phyloP scores from a whole-genome alignment of 805 yeast species.

The Grigorovia humatica region DNA sequence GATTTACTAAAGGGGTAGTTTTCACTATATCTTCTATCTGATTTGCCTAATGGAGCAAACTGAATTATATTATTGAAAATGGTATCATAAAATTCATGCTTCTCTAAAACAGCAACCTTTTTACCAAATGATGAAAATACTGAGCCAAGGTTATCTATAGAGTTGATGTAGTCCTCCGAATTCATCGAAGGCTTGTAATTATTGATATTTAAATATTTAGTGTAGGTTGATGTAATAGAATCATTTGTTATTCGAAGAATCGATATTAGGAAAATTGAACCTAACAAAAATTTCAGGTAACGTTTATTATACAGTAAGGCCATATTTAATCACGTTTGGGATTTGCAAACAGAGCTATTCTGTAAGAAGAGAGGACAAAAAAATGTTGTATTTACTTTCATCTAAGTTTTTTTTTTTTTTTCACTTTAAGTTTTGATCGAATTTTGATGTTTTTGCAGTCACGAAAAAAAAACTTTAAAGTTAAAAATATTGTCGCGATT shows the following conservation, averaged over 20 bases:
- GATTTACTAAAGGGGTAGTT: constrained; percentile 12
- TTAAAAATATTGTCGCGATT: too few relatives aligned
- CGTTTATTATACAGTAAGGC: not conserved
- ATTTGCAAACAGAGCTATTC: too few relatives aligned
- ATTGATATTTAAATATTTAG: not conserved
- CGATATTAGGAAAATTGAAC: not conserved
- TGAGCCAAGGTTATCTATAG: not conserved
- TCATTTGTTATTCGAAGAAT: not conserved
- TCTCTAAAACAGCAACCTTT: not conserved
- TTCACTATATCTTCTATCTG: constrained; percentile 10
- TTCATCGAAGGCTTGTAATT: not conserved
- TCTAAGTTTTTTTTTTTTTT: too few relatives aligned
- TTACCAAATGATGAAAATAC: not conserved
- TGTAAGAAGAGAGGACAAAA: too few relatives aligned
- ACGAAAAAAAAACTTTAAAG: too few relatives aligned
- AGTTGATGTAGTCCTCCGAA: not conserved
- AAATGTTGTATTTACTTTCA: too few relatives aligned
- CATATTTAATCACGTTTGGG: not conserved
- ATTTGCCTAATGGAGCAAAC: constrained; percentile 17
- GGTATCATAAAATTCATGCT: not conserved
- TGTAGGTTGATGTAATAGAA: not conserved
- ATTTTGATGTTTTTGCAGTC: too few relatives aligned
- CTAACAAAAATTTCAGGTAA: not conserved
- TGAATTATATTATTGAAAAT: not conserved
- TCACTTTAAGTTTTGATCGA: too few relatives aligned